Evolutionary conservation across 208 protist species (phyloP), one percentile per base, ranked within the genome.

Genomic region (Leishmania aethiopica): DNA sequence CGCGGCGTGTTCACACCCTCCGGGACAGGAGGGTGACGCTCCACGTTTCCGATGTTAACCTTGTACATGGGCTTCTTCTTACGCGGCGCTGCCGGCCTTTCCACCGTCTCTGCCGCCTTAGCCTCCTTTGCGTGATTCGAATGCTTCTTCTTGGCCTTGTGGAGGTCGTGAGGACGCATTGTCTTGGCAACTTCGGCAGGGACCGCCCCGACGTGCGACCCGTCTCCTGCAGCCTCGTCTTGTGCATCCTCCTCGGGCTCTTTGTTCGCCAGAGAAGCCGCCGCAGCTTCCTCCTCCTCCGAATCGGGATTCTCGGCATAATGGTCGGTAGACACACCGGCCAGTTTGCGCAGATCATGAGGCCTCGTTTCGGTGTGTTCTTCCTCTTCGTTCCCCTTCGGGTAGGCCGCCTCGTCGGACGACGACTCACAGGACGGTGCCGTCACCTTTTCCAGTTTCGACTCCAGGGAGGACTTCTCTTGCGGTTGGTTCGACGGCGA

Each of bases 1-100:
- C 91, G 86, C 17, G 93, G 93, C 17, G 89, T 96, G 89, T 94
- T 96, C 32, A 97, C 89, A 51, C 88, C 91, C 84, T 87, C 88
- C 49, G 83, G 59, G 32, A 93, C 78, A 28, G 86, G 83, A 35
- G 79, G 69, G 17, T 85, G 80, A 7, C 60, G 74, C 73, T 93
- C 88, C 79, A 96, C 87, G 66, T 94, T 95, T 11, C 53, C 67
- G 25, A 95, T 53, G 78, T 72, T 92, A 57, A 94, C 88, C 22
- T 77, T 71, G 3, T 13, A 80, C 60, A 45, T 72, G 42, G 69
- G 71, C 69, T 72, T 81, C 71, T 86, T 83, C 83, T 86, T 86
- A 47, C 78, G 79, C 32, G 37, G 75, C 22, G 59, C 22, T 59
- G 80, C 74, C 25, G 76, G 10, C 78, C 64, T 76, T 4, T 64